Conservation (phyloP, 23 red algal genomes). For the Gracilaria caudata region DNA sequence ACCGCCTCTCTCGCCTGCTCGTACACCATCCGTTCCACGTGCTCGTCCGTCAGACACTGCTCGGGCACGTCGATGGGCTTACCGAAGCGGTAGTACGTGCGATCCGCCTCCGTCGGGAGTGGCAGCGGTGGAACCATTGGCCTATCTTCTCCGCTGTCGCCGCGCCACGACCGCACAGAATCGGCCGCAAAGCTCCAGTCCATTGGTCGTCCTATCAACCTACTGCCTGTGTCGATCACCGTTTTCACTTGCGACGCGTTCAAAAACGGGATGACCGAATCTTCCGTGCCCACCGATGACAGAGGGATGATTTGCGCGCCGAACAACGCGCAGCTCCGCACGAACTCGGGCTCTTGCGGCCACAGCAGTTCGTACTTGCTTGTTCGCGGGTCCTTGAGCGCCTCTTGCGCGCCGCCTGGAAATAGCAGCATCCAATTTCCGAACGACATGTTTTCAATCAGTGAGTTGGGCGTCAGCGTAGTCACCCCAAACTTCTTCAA, state of each 20-base stretch:
- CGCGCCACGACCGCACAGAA: slow-evolving; percentile 14
- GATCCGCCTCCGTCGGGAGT: slow-evolving; percentile 38
- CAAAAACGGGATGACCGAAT: slow-evolving; percentile 57
- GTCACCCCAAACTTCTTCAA: slow-evolving; percentile 75
- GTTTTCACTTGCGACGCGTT: slow-evolving; percentile 53
- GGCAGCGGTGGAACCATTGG: slow-evolving; percentile 74
- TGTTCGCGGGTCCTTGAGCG: slow-evolving; percentile 63
- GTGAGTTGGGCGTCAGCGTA: slow-evolving; percentile 53
- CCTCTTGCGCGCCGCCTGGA: slow-evolving; percentile 92
- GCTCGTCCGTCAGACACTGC: slow-evolving; percentile 43
- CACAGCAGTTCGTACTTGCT: slow-evolving; percentile 77
- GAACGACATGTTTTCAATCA: slow-evolving; percentile 51
- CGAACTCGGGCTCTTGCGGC: slow-evolving; percentile 86
- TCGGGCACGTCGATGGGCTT: slow-evolving; percentile 59
- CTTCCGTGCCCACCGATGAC: slow-evolving; percentile 77
- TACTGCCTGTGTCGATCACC: slow-evolving; percentile 14
- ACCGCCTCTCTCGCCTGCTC: slow-evolving; percentile 43
- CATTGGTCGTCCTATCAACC: slow-evolving; percentile 11
- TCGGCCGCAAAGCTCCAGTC: slow-evolving; percentile 18
- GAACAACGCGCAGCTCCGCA: slow-evolving; percentile 75
- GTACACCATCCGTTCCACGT: slow-evolving; percentile 26
- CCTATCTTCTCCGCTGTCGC: background rate
- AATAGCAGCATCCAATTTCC: slow-evolving; percentile 87
- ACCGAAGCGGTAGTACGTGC: slow-evolving; percentile 87
- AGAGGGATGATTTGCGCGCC: slow-evolving; percentile 86